A percentile compares a stretch with the other conserved stretches of the same genome.
Evolutionary conservation across 495 filamentous ascomycete species (phyloP).

Genomic region (Annulohypoxylon moriforme): DNA sequence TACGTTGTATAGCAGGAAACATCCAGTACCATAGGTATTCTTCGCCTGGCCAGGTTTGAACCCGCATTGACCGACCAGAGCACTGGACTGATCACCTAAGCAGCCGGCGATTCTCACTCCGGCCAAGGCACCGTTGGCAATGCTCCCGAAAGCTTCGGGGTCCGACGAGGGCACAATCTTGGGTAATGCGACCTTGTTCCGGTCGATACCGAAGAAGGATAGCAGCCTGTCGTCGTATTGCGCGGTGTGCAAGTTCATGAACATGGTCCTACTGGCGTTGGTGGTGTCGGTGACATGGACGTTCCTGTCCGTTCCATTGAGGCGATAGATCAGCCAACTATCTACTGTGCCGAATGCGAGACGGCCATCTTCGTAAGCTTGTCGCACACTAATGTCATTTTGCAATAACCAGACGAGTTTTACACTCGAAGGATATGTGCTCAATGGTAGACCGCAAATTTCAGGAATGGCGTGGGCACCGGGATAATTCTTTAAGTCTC

Average conservation of each 20-base stretch:
- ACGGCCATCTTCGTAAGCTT: slow-evolving; percentile 82
- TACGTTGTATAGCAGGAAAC: slow-evolving; percentile 95
- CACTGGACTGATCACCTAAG: slow-evolving; percentile 92
- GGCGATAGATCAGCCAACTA: slow-evolving; percentile 88
- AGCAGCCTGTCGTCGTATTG: slow-evolving; percentile 87
- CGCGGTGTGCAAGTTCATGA: slow-evolving; percentile 89
- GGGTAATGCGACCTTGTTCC: slow-evolving; percentile 79
- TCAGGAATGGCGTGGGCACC: slow-evolving; percentile 76
- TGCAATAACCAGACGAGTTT: slow-evolving; percentile 88
- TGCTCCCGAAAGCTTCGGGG: slow-evolving; percentile 75
- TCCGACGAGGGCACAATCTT: slow-evolving; percentile 90
- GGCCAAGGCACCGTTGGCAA: slow-evolving; percentile 74
- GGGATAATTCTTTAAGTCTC: slow-evolving; percentile 75
- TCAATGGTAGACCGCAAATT: slow-evolving; percentile 88
- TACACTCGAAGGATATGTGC: slow-evolving; percentile 92
- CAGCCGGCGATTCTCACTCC: slow-evolving; percentile 87
- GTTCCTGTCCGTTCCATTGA: slow-evolving; percentile 76
- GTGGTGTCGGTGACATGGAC: slow-evolving; percentile 88
- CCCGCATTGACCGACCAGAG: slow-evolving; percentile 90
- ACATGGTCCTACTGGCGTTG: slow-evolving; percentile 96
- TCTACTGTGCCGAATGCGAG: slow-evolving; percentile 95
- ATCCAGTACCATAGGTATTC: slow-evolving; percentile 97
- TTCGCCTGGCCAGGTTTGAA: slow-evolving; percentile 90
- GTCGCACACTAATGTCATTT: slow-evolving; percentile 75
- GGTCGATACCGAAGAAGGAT: slow-evolving; percentile 84